Percentiles rank a stretch among this genome's conserved stretches.
Conservation (phyloP, 495 filamentous ascomycete genomes). For the Tetracladium setigerum region DNA sequence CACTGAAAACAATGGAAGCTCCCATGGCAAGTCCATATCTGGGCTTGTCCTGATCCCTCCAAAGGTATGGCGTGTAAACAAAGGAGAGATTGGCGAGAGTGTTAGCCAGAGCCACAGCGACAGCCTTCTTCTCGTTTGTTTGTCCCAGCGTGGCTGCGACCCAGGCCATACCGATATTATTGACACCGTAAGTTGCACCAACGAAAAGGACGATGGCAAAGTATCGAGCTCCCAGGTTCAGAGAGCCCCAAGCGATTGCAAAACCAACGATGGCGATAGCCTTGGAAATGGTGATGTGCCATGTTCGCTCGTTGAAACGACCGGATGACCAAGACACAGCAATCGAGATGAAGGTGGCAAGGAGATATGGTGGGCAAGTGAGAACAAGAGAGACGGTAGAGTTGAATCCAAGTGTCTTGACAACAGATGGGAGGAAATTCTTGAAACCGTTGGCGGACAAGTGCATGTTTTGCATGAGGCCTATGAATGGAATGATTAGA, state of each 20-base stretch:
- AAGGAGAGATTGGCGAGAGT: conserved; percentile 16
- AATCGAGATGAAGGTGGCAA: conserved; percentile 31
- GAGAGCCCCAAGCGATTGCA: conserved; percentile 27
- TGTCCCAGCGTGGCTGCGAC: conserved; percentile 29
- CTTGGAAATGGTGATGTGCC: conserved; percentile 37
- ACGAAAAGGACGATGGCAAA: conserved; percentile 34
- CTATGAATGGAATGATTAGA: too few species aligned
- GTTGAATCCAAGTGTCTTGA: conserved; percentile 34
- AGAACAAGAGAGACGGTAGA: conserved; percentile 35
- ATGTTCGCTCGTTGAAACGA: conserved; percentile 37
- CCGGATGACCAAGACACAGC: conserved; percentile 32
- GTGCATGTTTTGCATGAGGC: conserved; percentile 22
- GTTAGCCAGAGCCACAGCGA: conserved; percentile 36
- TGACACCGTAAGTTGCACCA: conserved; percentile 34
- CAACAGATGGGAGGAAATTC: conserved; percentile 40
- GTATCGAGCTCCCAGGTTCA: conserved; percentile 35
- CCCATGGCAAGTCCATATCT: conserved; percentile 29
- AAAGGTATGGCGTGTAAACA: background rate
- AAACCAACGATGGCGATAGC: conserved; percentile 36
- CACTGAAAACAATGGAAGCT: conserved; percentile 23
- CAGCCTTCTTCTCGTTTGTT: conserved; percentile 36
- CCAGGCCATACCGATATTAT: conserved; percentile 38
- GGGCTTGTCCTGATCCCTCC: background rate
- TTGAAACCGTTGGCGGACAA: conserved; percentile 33
- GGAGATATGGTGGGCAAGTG: conserved; percentile 38